A percentile compares a stretch with the other conserved stretches of the same genome.
Conservation (phyloP, 139 green algal genomes). For the Chlorella sp. region DNA sequence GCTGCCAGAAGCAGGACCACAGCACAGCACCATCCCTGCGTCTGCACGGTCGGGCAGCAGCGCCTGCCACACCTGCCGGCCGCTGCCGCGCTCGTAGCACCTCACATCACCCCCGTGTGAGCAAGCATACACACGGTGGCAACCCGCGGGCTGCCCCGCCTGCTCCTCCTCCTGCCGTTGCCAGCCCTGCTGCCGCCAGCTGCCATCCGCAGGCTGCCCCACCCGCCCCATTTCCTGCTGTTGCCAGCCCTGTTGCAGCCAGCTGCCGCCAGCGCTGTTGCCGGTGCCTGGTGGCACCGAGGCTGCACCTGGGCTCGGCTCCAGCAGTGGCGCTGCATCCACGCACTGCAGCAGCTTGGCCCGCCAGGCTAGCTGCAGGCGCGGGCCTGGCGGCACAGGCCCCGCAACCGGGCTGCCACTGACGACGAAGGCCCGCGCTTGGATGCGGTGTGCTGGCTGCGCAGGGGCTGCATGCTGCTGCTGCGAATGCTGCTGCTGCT, state of each 20-base stretch:
- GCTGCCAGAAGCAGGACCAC: neutral
- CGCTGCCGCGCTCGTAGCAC: constrained; percentile 38
- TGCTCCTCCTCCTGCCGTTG: neutral
- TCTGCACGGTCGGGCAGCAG: constrained; percentile 36
- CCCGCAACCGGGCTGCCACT: neutral
- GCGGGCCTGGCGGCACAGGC: neutral
- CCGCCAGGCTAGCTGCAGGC: constrained; percentile 21
- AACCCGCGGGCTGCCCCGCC: neutral
- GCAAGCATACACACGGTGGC: constrained; percentile 50
- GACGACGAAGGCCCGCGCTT: neutral
- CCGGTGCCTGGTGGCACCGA: neutral
- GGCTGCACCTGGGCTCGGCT: neutral
- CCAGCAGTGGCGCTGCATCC: constrained; percentile 31
- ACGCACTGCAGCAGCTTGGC: constrained; percentile 39
- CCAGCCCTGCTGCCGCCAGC: too few relatives aligned
- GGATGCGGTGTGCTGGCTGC: neutral
- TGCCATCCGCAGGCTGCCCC: neutral
- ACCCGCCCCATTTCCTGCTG: neutral
- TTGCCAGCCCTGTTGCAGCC: too few relatives aligned
- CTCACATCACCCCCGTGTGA: constrained; percentile 61
- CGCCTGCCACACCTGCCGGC: constrained; percentile 37
- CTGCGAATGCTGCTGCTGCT: neutral
- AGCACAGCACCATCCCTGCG: constrained; percentile 43
- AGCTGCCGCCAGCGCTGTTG: neutral
- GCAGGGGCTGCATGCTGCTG: neutral